A percentile compares a stretch with the other conserved stretches of the same genome.
Conservation (phyloP, 306 rosid genomes). For the Sindora glabra region DNA sequence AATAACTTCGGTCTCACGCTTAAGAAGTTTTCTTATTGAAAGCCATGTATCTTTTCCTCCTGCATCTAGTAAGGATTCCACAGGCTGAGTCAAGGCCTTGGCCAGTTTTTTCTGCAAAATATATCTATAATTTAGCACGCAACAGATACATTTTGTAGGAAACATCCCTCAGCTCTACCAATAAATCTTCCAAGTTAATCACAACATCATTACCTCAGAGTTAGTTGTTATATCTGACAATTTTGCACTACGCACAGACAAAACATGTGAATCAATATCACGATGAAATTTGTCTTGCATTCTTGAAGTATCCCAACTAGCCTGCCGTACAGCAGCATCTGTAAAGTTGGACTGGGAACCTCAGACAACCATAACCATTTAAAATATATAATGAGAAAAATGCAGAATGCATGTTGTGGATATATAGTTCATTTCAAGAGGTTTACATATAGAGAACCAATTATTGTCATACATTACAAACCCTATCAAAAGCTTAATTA, state of each 20-base stretch:
- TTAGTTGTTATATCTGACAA: slow-evolving; percentile 35
- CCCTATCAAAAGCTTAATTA: too few relatives aligned
- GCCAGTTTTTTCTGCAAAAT: slow-evolving; percentile 54
- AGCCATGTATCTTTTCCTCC: slow-evolving; percentile 72
- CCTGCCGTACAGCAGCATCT: slow-evolving; percentile 62
- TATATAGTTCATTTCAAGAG: not conserved
- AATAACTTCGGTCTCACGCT: slow-evolving; percentile 51
- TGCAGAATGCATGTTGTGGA: not conserved
- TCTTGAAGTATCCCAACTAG: slow-evolving; percentile 66
- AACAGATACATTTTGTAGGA: not conserved
- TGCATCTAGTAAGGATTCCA: slow-evolving; percentile 62
- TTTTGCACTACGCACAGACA: slow-evolving; percentile 44
- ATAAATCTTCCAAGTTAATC: not conserved
- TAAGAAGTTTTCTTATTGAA: slow-evolving; percentile 62
- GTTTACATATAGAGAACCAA: too few relatives aligned
- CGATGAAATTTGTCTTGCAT: slow-evolving; percentile 59
- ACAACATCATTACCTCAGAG: slow-evolving; percentile 47
- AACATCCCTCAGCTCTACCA: slow-evolving; percentile 8
- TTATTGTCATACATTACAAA: too few relatives aligned
- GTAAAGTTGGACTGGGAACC: slow-evolving; percentile 13
- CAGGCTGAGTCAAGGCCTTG: slow-evolving; percentile 55
- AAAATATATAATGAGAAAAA: not conserved
- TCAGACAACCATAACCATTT: not conserved
- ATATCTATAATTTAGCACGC: slow-evolving; percentile 3
- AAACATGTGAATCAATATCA: slow-evolving; percentile 60